Conservation (phyloP, 495 filamentous ascomycete genomes). For the Extremus antarcticus region DNA sequence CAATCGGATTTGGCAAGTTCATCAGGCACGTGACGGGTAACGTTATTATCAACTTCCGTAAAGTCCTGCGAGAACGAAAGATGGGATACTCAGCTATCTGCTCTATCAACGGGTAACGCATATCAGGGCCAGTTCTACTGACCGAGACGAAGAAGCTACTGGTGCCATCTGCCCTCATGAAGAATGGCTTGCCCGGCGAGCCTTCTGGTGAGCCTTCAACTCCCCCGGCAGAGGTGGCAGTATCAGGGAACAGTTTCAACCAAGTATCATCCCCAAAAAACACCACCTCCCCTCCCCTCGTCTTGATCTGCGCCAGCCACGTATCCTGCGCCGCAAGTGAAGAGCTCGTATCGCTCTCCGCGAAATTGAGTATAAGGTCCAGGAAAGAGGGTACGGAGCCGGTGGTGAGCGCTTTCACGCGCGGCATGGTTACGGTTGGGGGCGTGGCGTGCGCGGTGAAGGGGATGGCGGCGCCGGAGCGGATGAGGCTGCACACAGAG, state of each 20-base stretch:
- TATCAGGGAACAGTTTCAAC: slow-evolving; percentile 79
- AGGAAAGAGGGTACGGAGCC: slow-evolving; percentile 94
- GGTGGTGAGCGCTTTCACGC: slow-evolving; percentile 93
- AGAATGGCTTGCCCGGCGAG: slow-evolving; percentile 44
- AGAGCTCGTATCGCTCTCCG: slow-evolving; percentile 82
- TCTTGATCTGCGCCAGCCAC: slow-evolving; percentile 86
- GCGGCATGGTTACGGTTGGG: slow-evolving; percentile 96
- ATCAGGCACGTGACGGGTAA: slow-evolving; percentile 73
- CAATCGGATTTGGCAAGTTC: slow-evolving; percentile 73
- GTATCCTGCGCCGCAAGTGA: slow-evolving; percentile 81
- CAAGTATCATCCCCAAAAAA: slow-evolving; percentile 99
- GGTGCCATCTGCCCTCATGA: slow-evolving; percentile 79
- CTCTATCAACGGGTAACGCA: slow-evolving; percentile 10
- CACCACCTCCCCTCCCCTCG: slow-evolving; percentile 54
- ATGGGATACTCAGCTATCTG: slow-evolving; percentile 25
- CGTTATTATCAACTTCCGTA: slow-evolving; percentile 93
- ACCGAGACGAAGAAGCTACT: slow-evolving; percentile 98
- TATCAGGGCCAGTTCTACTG: slow-evolving; percentile 34
- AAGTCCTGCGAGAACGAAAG: slow-evolving; percentile 59
- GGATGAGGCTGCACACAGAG: slow-evolving; percentile 75
- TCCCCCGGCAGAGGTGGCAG: too few relatives aligned
- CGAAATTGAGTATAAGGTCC: slow-evolving; percentile 93
- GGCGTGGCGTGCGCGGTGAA: slow-evolving; percentile 95
- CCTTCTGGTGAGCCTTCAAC: too few relatives aligned
- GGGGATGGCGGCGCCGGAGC: slow-evolving; percentile 68